Evolutionary conservation across 2,329 filamentous ascomycete species (phyloP), one percentile per base, ranked within the genome.

Genomic region (Alternaria novae-zelandiae): DNA sequence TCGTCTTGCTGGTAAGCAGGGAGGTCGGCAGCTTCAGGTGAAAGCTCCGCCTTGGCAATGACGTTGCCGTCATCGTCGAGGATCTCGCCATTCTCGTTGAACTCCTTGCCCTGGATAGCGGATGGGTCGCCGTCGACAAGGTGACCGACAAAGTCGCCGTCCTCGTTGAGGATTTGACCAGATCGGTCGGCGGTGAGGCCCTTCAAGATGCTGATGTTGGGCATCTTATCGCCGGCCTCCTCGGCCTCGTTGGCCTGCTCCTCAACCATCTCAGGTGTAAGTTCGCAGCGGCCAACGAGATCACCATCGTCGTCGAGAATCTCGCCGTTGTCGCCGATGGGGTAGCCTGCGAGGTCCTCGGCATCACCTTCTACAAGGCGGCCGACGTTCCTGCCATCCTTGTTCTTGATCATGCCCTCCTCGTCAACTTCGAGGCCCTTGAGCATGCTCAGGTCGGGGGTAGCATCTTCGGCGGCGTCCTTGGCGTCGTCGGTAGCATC

Each of bases 221-320:
- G 83, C 61, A 84, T 72, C 61, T 82, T 79, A 41, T 69, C 69
- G 0, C 72, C 76, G 50, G 78, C 78, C 7, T 73, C 80, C 36
- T 78, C 72, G 54, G 79, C 79, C 43, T 81, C 70, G 45, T 79
- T 70, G 25, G 82, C 69, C 60, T 84, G 81, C 57, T 82, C 78
- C 65, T 83, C 78, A 51, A 78, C 77, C 46, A 78, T 74, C 41
- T 85, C 83, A 13, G 83, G 83, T 17, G 83, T 78, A 32, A 85
- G 78, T 65, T 86, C 84, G 56, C 83, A 82, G 59, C 84, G 84
- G 54, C 86, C 86, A 51, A 87, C 83, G 23, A 86, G 82, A 66
- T 86, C 83, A 23, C 85, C 86, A 64, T 86, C 83, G 45, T 86
- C 83, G 61, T 87, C 84, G 23, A 87, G 81, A 28, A 87, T 86